phyloP scores from a whole-genome alignment of 208 protist genomes.

The Endotrypanum monterogeii region DNA sequence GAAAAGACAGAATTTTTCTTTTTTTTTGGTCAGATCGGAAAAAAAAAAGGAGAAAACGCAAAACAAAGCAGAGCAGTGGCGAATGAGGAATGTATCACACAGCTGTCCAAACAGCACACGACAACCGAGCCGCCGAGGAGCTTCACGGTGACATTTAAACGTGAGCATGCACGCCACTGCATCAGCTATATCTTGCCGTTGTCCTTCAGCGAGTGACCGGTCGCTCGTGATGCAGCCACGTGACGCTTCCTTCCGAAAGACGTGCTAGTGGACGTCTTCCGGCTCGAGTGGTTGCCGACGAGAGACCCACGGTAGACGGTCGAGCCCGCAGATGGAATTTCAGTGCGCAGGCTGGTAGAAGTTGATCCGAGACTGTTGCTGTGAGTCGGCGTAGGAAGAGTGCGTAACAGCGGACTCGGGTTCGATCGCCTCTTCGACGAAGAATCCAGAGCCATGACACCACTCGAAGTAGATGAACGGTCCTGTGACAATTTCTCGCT shows the following conservation, averaged over 20 bases:
- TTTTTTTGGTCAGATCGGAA: no score
- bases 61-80: background rate
- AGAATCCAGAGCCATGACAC: background rate
- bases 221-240: constrained; percentile 2
- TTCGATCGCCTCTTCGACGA: constrained; percentile 1
- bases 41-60: background rate
- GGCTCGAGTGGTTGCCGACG: constrained; percentile 22
- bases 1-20: background rate
- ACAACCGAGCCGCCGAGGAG: background rate
- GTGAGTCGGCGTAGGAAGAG: constrained; percentile 11
- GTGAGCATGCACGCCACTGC: background rate
- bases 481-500: constrained; percentile 16
- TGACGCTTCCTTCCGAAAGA: constrained; percentile 10
- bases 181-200: background rate
- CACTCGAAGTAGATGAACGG: background rate
- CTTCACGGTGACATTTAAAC: background rate
- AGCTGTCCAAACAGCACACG: background rate
- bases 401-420: constrained; percentile 1
- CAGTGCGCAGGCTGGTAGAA: constrained; percentile 15
- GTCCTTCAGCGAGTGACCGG: background rate
- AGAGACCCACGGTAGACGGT: constrained; percentile 7
- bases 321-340: constrained; percentile 12
- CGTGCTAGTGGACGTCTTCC: constrained; percentile 15
- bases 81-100: background rate
- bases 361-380: background rate